Base-by-base conservation (phyloP, 1,139 yeast genomes). In the Protomyces gravidus region DNA sequence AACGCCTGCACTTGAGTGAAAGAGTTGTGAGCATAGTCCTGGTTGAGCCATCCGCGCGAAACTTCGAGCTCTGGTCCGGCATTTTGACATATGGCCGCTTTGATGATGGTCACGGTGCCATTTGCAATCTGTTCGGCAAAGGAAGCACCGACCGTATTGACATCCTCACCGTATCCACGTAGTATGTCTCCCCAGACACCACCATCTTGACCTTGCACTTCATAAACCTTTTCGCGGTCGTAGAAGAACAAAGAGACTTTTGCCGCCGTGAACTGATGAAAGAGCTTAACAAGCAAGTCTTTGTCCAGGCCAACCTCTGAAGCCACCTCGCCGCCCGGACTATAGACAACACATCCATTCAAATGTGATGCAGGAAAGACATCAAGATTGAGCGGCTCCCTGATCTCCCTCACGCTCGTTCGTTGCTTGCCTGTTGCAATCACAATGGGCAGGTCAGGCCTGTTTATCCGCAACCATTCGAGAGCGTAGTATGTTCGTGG, bases 401-500 rank as follows among this genome's bases (percentile, higher is more conserved):
- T 49, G 27, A 59, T 59, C 48, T 48, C 48, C 2, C 46, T 48
- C 19, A 59, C 62, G 15, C 60, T 50, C 30, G 60, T 47, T 23
- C 62, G 60, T 36, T 59, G 62, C 57, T 59, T 59, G 55, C 62
- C 62, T 9, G 62, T 59, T 9, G 62, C 62, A 15, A 59, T 49
- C 42, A 59, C 56, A 25, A 59, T 59, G 7, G 62, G 62, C 45
- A 59, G 55, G 15, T 45, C 33, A 2, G 62, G 62, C 39, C 28
- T 49, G 33, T 48, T 59, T 25, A 42, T 27, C 15, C 62, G 49
- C 28, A 59, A 45, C 59, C 57, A 59, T 23, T 49, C 45, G 33
- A 59, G 58, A n/a, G 62, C 62, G 50, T 55, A 57, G 42, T 39
- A 59, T 3, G 62, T 59, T 15, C 62, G 60, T 11, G 50, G 47